Evolutionary conservation across 2,329 filamentous ascomycete species (phyloP), one percentile per base, ranked within the genome.

Genomic region (Beauveria bassiana): DNA sequence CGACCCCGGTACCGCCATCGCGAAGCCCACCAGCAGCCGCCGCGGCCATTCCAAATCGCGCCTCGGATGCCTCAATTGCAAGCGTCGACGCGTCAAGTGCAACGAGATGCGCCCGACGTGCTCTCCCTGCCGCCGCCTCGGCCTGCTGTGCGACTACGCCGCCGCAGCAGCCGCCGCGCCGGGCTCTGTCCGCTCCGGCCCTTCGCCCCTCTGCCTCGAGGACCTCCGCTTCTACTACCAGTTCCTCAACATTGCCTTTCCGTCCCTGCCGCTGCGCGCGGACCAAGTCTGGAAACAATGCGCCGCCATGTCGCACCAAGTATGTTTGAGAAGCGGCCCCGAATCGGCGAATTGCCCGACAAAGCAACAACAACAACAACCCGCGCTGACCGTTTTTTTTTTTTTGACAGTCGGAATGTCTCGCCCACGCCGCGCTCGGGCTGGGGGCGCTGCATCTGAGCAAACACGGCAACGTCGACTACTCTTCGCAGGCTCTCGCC

Each of bases 181-280:
- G 72, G n/a, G 38, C 47, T 26, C 61, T 6, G 59, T 64, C 8
- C 58, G 61, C 5, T 42, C 64, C 34, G 34, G 59, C 8, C 45
- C 65, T 24, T 63, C 66, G 24, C 56, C 50, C 18, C 77, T 79
- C 63, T 71, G 68, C 34, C 66, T 75, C 18, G 71, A 78, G 51
- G 79, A 82, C 64, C 72, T 82, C 68, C 71, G 77, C 14, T 79
- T 80, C 64, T 81, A 81, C 64, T 78, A 80, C 62, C 79, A 81
- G 63, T 82, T 81, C 62, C 65, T 82, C n/a, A 70, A 76, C 1
- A 68, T 72, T 1, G 79, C 78, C 3, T 74, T 73, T 50, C 74
- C 74, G 0, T 71, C 73, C 1, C 59, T 76, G 9, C 75, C 74
- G 7, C 64, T 76, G 2, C 64, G 66, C n/a, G 70, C 68, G 1